Base-by-base conservation (phyloP, 805 yeast species). In the Vanderwaltozyma polyspora region DNA sequence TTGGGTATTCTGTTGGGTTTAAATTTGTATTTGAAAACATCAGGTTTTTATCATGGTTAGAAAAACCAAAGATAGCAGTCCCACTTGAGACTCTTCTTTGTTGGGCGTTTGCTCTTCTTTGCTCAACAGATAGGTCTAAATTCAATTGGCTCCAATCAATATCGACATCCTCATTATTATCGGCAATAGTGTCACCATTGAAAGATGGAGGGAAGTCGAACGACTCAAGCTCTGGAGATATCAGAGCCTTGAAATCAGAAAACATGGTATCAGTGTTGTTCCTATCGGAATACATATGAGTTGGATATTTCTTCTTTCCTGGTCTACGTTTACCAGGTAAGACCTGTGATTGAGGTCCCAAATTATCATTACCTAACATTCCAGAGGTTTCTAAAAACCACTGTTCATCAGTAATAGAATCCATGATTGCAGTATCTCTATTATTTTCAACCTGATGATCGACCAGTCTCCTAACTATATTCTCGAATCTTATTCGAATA, bases 31-130 rank as follows among this genome's bases (percentile, higher is more conserved):
- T 24, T 24, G 36, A 32, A 9, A 34, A 29, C 14, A 19, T 16
- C 23, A 80, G 55, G 29, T 74, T 79, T 37, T 72, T 70, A 39
- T 68, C 67, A 52, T 80, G 87, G 29, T 73, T 75, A 7, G 66
- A 60, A 43, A 70, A 80, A 0, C 93, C 93, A 54, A 81, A 81
- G 16, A 81, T 80, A 2, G 83, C 91, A 3, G 89, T 78, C 12
- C 93, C 93, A 62, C 86, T 78, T n/a, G 72, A 65, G 38, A 74
- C 73, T 43, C 83, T 69, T 34, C 67, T 19, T 16, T 29, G 28
- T 11, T 29, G 23, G 5, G 15, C 15, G 9, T 25, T 18, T 12
- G 14, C 15, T 14, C 4, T 15, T 19, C 24, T 31, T 13, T 22
- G 11, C 8, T 24, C 36, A 15, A 35, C 36, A 16, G 43, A 28